These are phyloP conservation scores for Solanum sitiens DNA, from an alignment of 257 asterid genomes.

Conservation along the genomic window DNA sequence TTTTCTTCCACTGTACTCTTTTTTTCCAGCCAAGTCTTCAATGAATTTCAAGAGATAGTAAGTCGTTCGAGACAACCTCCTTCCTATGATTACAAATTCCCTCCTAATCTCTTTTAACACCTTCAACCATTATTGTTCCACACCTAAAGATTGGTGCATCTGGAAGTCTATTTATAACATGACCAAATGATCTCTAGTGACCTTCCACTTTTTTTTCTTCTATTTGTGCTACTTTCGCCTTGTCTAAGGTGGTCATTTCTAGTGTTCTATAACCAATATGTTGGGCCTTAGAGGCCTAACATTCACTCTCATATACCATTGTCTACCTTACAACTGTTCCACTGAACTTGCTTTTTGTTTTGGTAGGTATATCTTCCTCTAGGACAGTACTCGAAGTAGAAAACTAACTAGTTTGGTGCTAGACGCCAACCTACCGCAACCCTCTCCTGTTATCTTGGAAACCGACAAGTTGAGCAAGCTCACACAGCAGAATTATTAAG, in stretches of 20 bases:
- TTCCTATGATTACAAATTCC: no score
- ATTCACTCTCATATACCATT: not conserved
- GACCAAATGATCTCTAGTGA: not conserved
- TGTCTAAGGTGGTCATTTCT: not conserved
- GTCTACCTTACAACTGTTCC: not conserved
- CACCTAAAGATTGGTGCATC: not conserved
- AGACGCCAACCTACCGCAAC: not conserved
- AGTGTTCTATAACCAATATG: not conserved
- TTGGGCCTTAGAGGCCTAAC: not conserved
- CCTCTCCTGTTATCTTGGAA: not conserved
- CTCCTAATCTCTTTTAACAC: not conserved
- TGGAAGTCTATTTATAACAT: not conserved
- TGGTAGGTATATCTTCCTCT: not conserved
- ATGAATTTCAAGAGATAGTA: not conserved
- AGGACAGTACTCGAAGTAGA: not conserved
- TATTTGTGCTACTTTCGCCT: not conserved
- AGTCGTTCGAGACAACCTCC: not conserved
- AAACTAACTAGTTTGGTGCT: not conserved
- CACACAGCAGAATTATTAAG: not conserved
- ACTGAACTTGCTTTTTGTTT: not conserved
- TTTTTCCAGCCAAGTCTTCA: not conserved
- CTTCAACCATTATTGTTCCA: not conserved
- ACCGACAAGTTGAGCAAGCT: not conserved
- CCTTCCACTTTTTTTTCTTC: not conserved
- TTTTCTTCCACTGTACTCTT: no score